Percentiles rank a stretch among this genome's conserved stretches.
Evolutionary conservation across 2,329 filamentous ascomycete species (phyloP).

Genomic region (Lachnellula suecica): DNA sequence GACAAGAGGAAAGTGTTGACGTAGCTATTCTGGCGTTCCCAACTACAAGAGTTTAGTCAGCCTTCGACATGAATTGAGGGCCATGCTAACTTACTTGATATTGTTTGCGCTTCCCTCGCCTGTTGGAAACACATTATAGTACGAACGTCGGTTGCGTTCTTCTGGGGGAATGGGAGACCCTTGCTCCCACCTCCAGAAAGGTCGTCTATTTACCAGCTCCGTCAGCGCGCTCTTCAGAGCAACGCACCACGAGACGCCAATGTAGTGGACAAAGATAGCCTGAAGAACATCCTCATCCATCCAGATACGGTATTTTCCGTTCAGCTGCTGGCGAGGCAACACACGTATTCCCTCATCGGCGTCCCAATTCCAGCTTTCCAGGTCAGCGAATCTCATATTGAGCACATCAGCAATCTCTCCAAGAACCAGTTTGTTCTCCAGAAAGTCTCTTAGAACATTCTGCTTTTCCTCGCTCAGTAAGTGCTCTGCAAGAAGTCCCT

Average conservation of each 20-base stretch:
- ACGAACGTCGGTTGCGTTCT: conserved; percentile 1
- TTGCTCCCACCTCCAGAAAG: conserved; percentile 8
- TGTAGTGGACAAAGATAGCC: conserved; percentile 50
- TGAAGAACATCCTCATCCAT: conserved; percentile 58
- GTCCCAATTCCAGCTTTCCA: conserved; percentile 50
- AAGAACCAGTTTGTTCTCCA: conserved; percentile 44
- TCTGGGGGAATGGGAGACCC: not conserved
- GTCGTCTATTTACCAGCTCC: not conserved
- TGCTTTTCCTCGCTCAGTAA: conserved; percentile 50
- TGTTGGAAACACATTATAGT: not conserved
- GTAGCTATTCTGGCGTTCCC: conserved; percentile 35
- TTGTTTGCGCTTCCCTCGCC: not conserved
- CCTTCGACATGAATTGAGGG: no score
- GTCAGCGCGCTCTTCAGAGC: conserved; percentile 39
- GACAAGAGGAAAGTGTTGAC: conserved; percentile 50
- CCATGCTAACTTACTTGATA: not conserved
- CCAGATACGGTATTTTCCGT: conserved; percentile 57
- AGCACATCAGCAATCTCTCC: conserved; percentile 54
- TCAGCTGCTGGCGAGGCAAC: conserved; percentile 51
- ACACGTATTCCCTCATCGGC: conserved; percentile 39
- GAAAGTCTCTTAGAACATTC: conserved; percentile 46
- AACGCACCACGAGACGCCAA: conserved; percentile 49
- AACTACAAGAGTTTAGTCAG: not conserved
- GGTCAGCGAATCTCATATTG: conserved; percentile 50
- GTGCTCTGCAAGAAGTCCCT: conserved; percentile 47